Evolutionary conservation across 345 rosid species (phyloP).

Genomic region (Citrus glauca): DNA sequence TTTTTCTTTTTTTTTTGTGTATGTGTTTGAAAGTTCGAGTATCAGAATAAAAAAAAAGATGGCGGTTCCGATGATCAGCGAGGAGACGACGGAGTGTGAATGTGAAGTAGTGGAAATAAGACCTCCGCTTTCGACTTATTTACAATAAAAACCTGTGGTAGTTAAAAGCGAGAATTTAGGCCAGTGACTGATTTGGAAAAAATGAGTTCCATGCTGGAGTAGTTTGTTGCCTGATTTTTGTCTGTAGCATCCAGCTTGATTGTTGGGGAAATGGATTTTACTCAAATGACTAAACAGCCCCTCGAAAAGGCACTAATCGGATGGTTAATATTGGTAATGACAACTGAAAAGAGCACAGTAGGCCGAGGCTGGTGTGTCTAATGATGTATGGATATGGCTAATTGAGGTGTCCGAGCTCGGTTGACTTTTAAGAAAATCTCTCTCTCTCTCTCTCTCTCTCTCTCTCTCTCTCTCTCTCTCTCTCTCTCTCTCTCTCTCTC

Average conservation of each 20-base stretch:
- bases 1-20: neutral
- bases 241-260: neutral
- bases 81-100: neutral
- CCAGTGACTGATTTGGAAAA: neutral
- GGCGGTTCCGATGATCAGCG: constrained; percentile 7
- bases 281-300: neutral
- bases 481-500: too few species aligned
- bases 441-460: neutral
- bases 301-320: neutral
- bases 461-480: too few species aligned
- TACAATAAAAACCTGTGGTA: neutral
- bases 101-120: neutral
- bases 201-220: neutral
- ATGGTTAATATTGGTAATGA: neutral
- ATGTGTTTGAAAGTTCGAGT: neutral
- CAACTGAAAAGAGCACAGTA: neutral
- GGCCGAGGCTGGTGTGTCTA: neutral
- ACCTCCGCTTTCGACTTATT: neutral
- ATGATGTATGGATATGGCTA: neutral
- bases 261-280: neutral
- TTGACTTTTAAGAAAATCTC: neutral
- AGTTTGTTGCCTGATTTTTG: neutral
- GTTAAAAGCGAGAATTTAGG: neutral
- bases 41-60: neutral
- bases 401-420: neutral